Evolutionary conservation across 2,329 filamentous ascomycete species (phyloP).

Genomic region (Trichoderma harzianum): DNA sequence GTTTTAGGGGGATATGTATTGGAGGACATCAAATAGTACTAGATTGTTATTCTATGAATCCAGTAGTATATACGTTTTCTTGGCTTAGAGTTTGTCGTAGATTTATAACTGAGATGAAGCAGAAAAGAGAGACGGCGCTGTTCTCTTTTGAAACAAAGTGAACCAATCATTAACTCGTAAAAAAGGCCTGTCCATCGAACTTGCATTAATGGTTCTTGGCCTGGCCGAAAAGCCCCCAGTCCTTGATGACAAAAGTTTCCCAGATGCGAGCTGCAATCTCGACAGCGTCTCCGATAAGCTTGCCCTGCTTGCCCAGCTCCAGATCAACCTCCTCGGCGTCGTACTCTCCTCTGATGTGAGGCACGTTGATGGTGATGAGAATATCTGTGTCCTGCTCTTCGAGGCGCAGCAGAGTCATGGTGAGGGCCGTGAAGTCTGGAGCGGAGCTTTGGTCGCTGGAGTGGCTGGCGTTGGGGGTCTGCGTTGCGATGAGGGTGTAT

Average conservation of each 20-base stretch:
- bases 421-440: constrained; percentile 68
- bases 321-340: constrained; percentile 68
- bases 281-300: constrained; percentile 64
- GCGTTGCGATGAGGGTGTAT: constrained; percentile 67
- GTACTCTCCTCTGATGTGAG: constrained; percentile 73
- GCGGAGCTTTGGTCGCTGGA: constrained; percentile 36
- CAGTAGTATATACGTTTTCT: not conserved
- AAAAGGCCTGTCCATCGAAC: not conserved
- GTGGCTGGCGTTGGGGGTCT: constrained; percentile 43
- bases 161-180: not conserved
- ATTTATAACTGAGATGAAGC: not conserved
- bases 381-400: constrained; percentile 75
- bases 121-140: not conserved
- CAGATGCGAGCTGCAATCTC: constrained; percentile 67
- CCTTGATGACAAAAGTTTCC: constrained; percentile 71
- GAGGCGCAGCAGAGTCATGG: constrained; percentile 74
- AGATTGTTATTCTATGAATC: not conserved
- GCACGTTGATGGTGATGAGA: constrained; percentile 82
- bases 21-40: not conserved
- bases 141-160: not conserved
- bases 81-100: not conserved
- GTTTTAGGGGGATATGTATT: not conserved
- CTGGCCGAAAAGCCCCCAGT: constrained; percentile 70
- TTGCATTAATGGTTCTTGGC: constrained; percentile 14
- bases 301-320: constrained; percentile 61